These are phyloP conservation scores for Neopestalotiopsis sp. DNA, from an alignment of 2,329 filamentous ascomycete species.

Conservation along the genomic window DNA sequence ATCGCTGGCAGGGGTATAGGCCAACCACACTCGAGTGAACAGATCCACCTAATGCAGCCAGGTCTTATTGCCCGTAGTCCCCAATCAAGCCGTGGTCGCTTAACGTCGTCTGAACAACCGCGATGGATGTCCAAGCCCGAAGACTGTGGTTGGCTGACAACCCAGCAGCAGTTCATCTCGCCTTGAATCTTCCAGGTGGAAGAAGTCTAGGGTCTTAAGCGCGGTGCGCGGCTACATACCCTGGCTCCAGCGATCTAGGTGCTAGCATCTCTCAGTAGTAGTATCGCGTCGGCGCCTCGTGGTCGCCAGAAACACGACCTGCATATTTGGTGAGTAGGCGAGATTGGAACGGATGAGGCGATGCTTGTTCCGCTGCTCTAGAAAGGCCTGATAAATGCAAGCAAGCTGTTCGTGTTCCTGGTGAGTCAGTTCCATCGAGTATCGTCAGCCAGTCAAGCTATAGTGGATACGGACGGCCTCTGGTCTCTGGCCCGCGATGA, in stretches of 20 bases:
- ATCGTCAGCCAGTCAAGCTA: conserved; percentile 29
- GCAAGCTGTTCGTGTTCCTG: not conserved
- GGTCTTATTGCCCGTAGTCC: conserved; percentile 13
- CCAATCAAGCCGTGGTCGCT: conserved; percentile 17
- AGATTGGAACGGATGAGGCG: conserved; percentile 32
- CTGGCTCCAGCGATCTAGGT: not conserved
- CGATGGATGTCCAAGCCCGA: conserved; percentile 24
- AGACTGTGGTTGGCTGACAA: conserved; percentile 34
- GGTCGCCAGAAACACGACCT: conserved; percentile 11
- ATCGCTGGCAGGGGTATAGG: not conserved
- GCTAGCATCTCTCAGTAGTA: not conserved
- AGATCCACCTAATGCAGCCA: not conserved
- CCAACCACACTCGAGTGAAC: conserved; percentile 6
- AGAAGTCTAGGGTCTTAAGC: conserved; percentile 32
- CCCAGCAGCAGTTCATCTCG: conserved; percentile 16
- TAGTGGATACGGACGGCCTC: conserved; percentile 24
- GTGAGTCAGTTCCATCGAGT: not conserved
- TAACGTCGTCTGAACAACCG: conserved; percentile 26
- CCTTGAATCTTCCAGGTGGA: conserved; percentile 16
- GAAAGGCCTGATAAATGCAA: conserved; percentile 12
- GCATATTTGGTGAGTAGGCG: conserved; percentile 12
- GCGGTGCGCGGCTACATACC: conserved; percentile 30
- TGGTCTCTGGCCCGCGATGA: conserved; percentile 18
- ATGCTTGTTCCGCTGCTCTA: conserved; percentile 20
- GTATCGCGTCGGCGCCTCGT: not conserved